Conservation (phyloP, 371 early-diverging fungal species). For the Actinomortierella wolfii region DNA sequence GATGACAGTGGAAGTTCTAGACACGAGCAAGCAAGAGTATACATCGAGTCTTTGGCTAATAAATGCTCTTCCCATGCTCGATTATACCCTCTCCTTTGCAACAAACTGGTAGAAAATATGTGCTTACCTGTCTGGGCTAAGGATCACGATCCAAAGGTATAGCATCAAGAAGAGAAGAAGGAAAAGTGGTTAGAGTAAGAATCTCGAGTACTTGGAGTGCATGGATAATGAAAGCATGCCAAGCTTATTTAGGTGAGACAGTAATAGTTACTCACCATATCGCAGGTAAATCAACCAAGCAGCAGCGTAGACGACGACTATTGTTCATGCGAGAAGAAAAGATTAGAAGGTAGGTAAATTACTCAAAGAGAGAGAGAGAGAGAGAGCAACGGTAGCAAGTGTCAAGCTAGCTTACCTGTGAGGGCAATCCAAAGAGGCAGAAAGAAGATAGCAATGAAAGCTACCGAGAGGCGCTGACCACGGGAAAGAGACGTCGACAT, state of each 20-base stretch:
- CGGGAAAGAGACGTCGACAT: slow-evolving; percentile 40
- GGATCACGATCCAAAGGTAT: too few species aligned
- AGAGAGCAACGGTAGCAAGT: too few species aligned
- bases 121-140: slow-evolving; percentile 45
- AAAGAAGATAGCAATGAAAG: slow-evolving; percentile 44
- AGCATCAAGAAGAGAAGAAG: too few species aligned
- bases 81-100: slow-evolving; percentile 7
- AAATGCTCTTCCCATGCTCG: too few species aligned
- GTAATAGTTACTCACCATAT: slow-evolving; percentile 47
- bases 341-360: background rate
- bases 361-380: background rate
- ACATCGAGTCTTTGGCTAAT: too few species aligned
- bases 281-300: slow-evolving; percentile 59
- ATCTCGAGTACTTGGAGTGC: too few species aligned
- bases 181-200: too few species aligned
- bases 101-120: background rate
- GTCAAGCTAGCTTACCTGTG: slow-evolving; percentile 15
- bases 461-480: slow-evolving; percentile 45
- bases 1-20: too few species aligned
- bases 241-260: too few species aligned
- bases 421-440: slow-evolving; percentile 42
- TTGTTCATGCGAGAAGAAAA: background rate
- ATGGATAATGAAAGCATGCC: too few species aligned
- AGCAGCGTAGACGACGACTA: slow-evolving; percentile 53
- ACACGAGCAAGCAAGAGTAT: too few species aligned